Percentiles rank a stretch among this genome's conserved stretches.
Evolutionary conservation across 164 flowering plant genomes (phyloP).

Genomic region (Hamamelis virginiana): DNA sequence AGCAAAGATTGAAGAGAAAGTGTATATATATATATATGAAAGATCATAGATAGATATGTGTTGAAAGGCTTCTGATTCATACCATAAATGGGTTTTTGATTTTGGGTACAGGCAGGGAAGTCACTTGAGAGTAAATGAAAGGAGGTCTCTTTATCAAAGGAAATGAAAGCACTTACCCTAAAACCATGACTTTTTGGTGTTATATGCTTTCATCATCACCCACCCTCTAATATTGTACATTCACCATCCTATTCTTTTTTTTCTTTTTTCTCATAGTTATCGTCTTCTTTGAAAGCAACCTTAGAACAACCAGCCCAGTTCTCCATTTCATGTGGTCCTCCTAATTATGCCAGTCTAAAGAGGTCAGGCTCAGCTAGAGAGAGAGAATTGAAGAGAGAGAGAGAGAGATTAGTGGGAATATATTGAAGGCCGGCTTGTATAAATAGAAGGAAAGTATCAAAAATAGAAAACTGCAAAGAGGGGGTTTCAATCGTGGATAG

Average conservation of each 20-base stretch:
- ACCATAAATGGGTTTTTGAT: too few relatives aligned
- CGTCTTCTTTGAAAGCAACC: slow-evolving; percentile 35
- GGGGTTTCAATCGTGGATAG: slow-evolving; percentile 16
- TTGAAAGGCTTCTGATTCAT: too few relatives aligned
- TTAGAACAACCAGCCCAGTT: slow-evolving; percentile 6
- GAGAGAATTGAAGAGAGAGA: slow-evolving; percentile 10
- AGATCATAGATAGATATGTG: too few relatives aligned
- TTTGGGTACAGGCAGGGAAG: too few relatives aligned
- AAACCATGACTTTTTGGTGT: slow-evolving; percentile 14
- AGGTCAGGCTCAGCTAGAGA: slow-evolving; percentile 14
- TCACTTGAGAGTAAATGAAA: too few relatives aligned
- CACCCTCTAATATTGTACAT: slow-evolving; percentile 15
- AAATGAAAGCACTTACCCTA: slow-evolving; percentile 26
- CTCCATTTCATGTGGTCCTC: slow-evolving; percentile 35
- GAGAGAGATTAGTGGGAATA: slow-evolving; percentile 17
- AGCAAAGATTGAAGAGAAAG: too few relatives aligned
- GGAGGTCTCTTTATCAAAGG: background rate
- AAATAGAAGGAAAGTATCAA: slow-evolving; percentile 24
- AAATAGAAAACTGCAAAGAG: slow-evolving; percentile 1
- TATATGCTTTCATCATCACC: slow-evolving; percentile 30
- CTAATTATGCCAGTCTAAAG: slow-evolving; percentile 23
- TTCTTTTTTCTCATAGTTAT: slow-evolving; percentile 29
- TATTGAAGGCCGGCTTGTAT: slow-evolving; percentile 37
- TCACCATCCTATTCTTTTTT: slow-evolving; percentile 1
- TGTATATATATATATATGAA: too few relatives aligned